phyloP scores from a whole-genome alignment of 805 yeast species.

The Yarrowia sp. region DNA sequence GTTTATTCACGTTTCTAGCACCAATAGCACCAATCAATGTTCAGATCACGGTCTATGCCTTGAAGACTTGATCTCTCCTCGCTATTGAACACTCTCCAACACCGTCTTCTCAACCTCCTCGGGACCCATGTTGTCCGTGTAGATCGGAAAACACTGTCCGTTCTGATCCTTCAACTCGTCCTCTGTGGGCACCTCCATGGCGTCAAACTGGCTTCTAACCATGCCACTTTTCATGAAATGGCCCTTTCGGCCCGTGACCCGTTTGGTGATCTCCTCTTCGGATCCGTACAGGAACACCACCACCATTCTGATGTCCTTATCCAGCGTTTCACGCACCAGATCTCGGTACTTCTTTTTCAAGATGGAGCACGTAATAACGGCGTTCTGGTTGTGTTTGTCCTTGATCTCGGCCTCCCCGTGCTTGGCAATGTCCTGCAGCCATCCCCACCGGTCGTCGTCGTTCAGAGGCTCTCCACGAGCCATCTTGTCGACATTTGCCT shows the following conservation, averaged over 20 bases:
- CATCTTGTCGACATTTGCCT: conserved; percentile 81
- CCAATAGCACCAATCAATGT: no score
- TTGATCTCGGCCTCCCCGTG: conserved; percentile 50
- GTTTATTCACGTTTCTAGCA: no score
- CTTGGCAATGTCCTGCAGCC: conserved; percentile 67
- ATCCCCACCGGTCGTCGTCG: conserved; percentile 92
- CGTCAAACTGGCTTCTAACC: conserved; percentile 79
- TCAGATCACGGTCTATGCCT: no score
- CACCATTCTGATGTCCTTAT: conserved; percentile 4
- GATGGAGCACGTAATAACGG: conserved; percentile 82
- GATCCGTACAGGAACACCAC: conserved; percentile 69
- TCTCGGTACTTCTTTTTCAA: conserved; percentile 78
- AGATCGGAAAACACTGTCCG: conserved; percentile 15
- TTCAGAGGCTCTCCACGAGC: conserved; percentile 75
- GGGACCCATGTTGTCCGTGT: conserved; percentile 9
- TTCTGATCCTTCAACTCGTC: conserved; percentile 1
- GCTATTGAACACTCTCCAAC: background rate
- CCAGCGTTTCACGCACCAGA: conserved; percentile 57
- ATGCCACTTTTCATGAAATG: conserved; percentile 90
- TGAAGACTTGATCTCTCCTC: no score
- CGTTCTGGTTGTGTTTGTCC: conserved; percentile 45
- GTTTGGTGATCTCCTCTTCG: conserved; percentile 62
- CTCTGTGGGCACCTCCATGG: conserved; percentile 69
- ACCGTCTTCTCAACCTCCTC: conserved; percentile 4
- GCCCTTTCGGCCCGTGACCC: conserved; percentile 69